Conservation (phyloP, 441 rosid species). For the Omphalea diandra region DNA sequence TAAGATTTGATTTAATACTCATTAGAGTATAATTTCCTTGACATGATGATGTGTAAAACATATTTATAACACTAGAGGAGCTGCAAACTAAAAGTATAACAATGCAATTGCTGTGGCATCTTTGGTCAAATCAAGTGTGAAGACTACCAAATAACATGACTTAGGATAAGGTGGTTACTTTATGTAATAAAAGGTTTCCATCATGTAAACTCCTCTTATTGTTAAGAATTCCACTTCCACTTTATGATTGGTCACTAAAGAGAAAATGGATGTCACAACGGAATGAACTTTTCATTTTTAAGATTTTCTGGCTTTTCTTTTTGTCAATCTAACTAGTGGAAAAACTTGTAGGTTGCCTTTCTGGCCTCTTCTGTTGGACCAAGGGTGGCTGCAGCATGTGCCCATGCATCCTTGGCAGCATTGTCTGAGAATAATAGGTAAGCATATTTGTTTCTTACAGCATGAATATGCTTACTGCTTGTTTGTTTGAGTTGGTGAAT, state of each 20-base stretch:
- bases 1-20: too few relatives aligned
- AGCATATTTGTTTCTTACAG: conserved; percentile 22
- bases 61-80: background rate
- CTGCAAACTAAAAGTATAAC: background rate
- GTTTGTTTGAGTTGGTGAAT: background rate
- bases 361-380: conserved; percentile 97
- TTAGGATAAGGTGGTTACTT: background rate
- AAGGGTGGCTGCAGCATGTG: conserved; percentile 96
- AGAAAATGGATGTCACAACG: background rate
- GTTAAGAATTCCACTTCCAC: background rate
- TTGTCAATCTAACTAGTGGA: conserved; percentile 26
- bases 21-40: too few relatives aligned
- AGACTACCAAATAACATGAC: background rate
- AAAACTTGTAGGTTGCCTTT: conserved; percentile 71
- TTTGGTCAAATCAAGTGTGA: background rate
- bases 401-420: conserved; percentile 83
- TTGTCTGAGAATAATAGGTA: conserved; percentile 69
- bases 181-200: background rate
- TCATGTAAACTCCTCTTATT: background rate
- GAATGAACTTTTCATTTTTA: background rate
- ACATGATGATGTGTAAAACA: too few relatives aligned
- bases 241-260: background rate
- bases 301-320: conserved; percentile 13
- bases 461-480: background rate
- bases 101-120: too few relatives aligned